A percentile compares a stretch with the other conserved stretches of the same genome.
Conservation (phyloP, 495 filamentous ascomycete species). For the Cercophora newfieldiana region DNA sequence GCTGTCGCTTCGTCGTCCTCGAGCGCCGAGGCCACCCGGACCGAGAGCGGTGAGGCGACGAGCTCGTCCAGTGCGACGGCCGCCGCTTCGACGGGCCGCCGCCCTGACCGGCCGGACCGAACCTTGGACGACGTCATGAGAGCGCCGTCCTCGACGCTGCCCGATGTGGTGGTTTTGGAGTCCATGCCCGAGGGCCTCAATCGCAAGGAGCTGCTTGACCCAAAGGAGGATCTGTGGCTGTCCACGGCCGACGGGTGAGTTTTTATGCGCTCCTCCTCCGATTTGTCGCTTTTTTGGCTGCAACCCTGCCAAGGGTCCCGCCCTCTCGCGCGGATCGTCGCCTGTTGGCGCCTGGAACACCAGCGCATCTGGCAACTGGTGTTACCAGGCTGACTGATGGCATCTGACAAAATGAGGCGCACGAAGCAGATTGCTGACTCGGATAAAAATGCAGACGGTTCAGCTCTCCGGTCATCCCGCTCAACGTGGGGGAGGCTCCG, state of each 20-base stretch:
- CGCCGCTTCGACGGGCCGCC: neutral
- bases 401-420: neutral
- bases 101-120: conserved; percentile 10
- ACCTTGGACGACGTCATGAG: conserved; percentile 46
- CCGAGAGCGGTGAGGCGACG: conserved; percentile 2
- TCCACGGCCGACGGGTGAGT: conserved; percentile 49
- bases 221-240: conserved; percentile 48
- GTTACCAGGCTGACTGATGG: neutral
- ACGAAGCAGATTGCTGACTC: neutral
- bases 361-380: neutral
- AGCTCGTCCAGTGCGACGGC: neutral
- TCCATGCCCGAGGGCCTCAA: conserved; percentile 23
- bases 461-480: conserved; percentile 43
- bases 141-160: conserved; percentile 37
- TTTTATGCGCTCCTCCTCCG: neutral
- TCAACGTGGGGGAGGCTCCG: conserved; percentile 40
- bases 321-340: conserved; percentile 6
- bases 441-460: conserved; percentile 34
- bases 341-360: conserved; percentile 1
- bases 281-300: neutral
- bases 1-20: neutral
- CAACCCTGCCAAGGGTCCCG: neutral
- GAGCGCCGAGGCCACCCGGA: neutral
- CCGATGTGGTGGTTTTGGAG: conserved; percentile 42
- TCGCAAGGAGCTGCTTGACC: conserved; percentile 34